Percentiles rank a stretch among this genome's conserved stretches.
phyloP scores from a whole-genome alignment of 192 early-diverging fungal genomes.

The Mortierella alpina region DNA sequence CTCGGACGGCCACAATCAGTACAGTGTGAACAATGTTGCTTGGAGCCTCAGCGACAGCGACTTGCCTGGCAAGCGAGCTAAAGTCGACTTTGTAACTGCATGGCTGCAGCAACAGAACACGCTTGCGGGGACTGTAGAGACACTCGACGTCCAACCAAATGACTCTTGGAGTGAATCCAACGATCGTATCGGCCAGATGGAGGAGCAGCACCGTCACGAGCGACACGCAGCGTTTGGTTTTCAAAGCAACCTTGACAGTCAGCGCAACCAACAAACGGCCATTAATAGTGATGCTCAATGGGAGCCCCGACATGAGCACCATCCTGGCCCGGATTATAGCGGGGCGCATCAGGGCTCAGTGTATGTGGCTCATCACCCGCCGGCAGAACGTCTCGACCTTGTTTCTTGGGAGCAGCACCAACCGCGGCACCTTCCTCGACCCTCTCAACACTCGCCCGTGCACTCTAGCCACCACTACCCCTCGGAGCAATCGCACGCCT shows the following conservation, averaged over 20 bases:
- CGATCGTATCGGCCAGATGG: background rate
- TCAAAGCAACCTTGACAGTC: background rate
- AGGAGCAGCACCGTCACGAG: conserved; percentile 5
- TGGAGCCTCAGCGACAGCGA: conserved; percentile 42
- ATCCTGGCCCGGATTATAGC: background rate
- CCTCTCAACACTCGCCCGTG: background rate
- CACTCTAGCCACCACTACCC: too few relatives aligned
- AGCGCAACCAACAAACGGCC: conserved; percentile 6
- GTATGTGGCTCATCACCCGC: background rate
- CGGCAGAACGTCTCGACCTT: background rate
- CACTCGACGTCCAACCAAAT: background rate
- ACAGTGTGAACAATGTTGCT: background rate
- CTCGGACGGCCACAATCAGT: conserved; percentile 3
- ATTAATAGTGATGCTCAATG: conserved; percentile 31
- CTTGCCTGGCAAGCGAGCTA: conserved; percentile 19
- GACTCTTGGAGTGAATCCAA: background rate
- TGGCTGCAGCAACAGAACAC: conserved; percentile 31
- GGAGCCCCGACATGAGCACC: conserved; percentile 31
- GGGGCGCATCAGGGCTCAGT: conserved; percentile 6
- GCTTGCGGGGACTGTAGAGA: background rate
- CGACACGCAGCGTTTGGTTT: background rate
- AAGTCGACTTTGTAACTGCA: conserved; percentile 26
- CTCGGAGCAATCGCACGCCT: too few relatives aligned
- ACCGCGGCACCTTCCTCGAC: conserved; percentile 1
- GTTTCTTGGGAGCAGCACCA: background rate